Conservation (phyloP, 257 asterid genomes). For the Fraxinus excelsior region DNA sequence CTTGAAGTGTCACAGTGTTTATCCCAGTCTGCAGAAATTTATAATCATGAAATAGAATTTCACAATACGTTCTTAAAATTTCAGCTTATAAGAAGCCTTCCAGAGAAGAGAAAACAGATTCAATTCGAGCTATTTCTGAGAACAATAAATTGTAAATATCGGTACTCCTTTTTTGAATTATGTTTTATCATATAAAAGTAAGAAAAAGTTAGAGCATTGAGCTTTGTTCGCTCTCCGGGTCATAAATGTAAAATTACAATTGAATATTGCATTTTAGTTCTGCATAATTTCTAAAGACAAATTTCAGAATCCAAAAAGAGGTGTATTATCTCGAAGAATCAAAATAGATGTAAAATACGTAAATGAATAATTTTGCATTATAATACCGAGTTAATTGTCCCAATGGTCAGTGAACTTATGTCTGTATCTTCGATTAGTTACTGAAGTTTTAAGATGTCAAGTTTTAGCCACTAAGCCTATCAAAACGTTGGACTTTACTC, state of each 20-base stretch:
- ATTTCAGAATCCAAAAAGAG: neutral
- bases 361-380: neutral
- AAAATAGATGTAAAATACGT: neutral
- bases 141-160: neutral
- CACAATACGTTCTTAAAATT: slow-evolving; percentile 12
- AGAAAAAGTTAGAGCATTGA: neutral
- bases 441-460: too few relatives aligned
- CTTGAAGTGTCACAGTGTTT: slow-evolving; percentile 39
- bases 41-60: slow-evolving; percentile 13
- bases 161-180: neutral
- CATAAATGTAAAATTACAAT: neutral
- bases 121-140: neutral
- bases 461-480: too few relatives aligned
- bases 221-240: neutral
- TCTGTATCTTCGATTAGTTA: too few relatives aligned
- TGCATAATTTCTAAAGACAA: neutral
- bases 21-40: slow-evolving; percentile 42
- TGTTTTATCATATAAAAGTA: neutral
- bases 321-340: neutral
- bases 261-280: neutral
- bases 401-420: too few relatives aligned
- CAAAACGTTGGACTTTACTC: too few relatives aligned
- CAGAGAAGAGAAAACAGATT: neutral
- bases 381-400: too few relatives aligned
- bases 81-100: neutral